phyloP scores from a whole-genome alignment of 306 rosid species.

The Crotalaria pallida region DNA sequence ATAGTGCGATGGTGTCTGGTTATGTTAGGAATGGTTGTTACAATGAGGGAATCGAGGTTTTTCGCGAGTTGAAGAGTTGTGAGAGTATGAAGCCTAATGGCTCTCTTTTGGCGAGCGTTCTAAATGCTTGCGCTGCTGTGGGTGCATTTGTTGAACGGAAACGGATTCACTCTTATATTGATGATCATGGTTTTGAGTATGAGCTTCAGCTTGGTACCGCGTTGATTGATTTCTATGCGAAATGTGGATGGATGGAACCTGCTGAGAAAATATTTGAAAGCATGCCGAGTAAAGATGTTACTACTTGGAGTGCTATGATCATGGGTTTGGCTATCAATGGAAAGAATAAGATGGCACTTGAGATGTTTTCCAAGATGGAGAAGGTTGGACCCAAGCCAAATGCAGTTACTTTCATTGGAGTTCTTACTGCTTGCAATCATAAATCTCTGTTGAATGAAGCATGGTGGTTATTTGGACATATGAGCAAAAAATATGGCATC shows the following conservation, averaged over 20 bases:
- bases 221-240: constrained; percentile 32
- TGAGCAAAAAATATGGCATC: no score
- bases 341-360: constrained; percentile 32
- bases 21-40: constrained; percentile 33
- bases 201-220: constrained; percentile 35
- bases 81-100: no score
- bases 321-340: constrained; percentile 37
- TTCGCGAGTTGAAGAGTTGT: constrained; percentile 14
- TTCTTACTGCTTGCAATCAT: no score
- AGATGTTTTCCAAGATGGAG: no score
- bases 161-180: constrained; percentile 32
- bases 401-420: no score
- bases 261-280: no score
- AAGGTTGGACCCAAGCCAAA: no score
- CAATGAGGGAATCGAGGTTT: constrained; percentile 24
- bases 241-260: no score
- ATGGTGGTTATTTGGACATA: no score
- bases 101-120: constrained; percentile 28
- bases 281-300: no score
- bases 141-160: constrained; percentile 38
- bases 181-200: constrained; percentile 19
- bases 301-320: constrained; percentile 50
- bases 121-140: constrained; percentile 27
- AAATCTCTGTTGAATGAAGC: no score
- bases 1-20: constrained; percentile 38